A percentile compares a stretch with the other conserved stretches of the same genome.
phyloP scores from a whole-genome alignment of 441 rosid species.

The Adansonia madagascariensis region DNA sequence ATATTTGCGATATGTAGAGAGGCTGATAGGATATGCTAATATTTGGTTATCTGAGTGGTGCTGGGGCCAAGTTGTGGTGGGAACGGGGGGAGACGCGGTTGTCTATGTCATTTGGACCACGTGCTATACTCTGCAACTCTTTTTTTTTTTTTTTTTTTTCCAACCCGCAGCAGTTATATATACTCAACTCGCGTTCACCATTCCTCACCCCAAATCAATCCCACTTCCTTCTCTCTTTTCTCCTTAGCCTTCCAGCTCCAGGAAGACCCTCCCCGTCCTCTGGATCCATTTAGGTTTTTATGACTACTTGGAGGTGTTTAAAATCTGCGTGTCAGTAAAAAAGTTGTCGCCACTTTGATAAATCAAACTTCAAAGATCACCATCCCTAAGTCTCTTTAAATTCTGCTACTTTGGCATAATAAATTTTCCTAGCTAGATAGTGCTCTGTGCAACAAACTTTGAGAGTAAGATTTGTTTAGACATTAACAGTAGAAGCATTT shows the following conservation, averaged over 20 bases:
- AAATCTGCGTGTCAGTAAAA: constrained; percentile 14
- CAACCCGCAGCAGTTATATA: constrained; percentile 27
- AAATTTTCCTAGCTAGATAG: neutral
- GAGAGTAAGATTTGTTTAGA: neutral
- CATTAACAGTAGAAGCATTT: neutral
- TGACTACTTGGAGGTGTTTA: constrained; percentile 32
- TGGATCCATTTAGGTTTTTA: constrained; percentile 34
- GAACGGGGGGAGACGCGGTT: constrained; percentile 5
- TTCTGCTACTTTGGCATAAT: neutral
- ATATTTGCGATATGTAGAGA: too few relatives aligned
- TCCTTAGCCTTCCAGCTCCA: neutral
- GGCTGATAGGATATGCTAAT: neutral
- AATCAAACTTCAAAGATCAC: neutral
- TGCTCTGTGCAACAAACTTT: neutral
- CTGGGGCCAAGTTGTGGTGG: neutral
- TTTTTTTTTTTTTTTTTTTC: neutral
- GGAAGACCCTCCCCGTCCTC: neutral
- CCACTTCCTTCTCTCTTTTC: neutral
- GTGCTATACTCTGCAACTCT: neutral
- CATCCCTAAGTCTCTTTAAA: neutral
- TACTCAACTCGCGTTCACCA: constrained; percentile 8
- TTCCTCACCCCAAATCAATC: neutral
- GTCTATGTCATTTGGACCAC: constrained; percentile 17
- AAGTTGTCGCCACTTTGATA: neutral
- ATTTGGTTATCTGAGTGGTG: neutral